Conservation (phyloP, 495 filamentous ascomycete genomes). For the Neurospora terricola region DNA sequence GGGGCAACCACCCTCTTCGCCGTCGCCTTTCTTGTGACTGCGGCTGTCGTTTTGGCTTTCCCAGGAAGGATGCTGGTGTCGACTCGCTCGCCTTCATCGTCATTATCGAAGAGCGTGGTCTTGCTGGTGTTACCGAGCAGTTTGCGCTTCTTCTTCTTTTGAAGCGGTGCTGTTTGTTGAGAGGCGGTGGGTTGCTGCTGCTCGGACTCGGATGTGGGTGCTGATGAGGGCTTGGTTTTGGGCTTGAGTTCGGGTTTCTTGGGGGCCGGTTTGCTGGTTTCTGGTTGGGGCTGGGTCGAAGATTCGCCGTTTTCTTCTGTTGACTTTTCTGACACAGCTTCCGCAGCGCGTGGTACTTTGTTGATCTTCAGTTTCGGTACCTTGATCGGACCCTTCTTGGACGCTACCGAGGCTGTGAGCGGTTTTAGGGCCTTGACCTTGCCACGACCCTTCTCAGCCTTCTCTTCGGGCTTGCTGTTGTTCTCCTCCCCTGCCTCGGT, state of each 20-base stretch:
- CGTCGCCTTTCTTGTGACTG: background rate
- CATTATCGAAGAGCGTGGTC: constrained; percentile 57
- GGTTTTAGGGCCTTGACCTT: background rate
- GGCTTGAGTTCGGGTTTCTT: background rate
- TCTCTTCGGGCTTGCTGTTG: constrained; percentile 13
- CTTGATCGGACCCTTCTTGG: background rate
- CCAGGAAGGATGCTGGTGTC: constrained; percentile 26
- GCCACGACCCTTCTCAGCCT: constrained; percentile 9
- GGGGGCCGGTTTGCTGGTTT: constrained; percentile 16
- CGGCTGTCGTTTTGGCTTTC: background rate
- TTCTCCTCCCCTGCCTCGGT: background rate
- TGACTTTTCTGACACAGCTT: constrained; percentile 3
- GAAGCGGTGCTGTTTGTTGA: constrained; percentile 21
- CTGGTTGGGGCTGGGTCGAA: constrained; percentile 5
- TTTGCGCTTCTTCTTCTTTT: constrained; percentile 68
- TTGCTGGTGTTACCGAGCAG: constrained; percentile 52
- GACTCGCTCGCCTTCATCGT: constrained; percentile 46
- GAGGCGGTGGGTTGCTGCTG: background rate
- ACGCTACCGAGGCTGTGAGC: background rate
- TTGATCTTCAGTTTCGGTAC: background rate
- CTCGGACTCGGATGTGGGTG: background rate
- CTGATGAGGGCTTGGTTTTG: background rate
- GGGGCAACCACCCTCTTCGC: constrained; percentile 22
- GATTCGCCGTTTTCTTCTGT: constrained; percentile 11
- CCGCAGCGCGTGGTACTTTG: background rate